Conservation (phyloP, 2,329 filamentous ascomycete species). For the Septoria petroselini region DNA sequence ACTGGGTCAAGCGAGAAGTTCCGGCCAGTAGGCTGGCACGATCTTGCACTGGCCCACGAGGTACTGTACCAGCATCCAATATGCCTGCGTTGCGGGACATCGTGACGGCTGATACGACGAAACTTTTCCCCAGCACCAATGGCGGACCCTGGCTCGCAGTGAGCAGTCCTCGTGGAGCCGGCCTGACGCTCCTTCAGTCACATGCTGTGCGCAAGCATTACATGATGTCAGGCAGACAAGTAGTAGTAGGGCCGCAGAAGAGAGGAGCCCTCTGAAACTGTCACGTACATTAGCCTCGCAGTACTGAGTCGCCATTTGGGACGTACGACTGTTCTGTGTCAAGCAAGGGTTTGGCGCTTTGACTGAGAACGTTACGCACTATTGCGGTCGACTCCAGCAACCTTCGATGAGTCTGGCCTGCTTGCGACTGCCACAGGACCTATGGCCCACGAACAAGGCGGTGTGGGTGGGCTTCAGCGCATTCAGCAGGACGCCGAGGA, state of each 20-base stretch:
- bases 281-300: conserved; percentile 11
- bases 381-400: conserved; percentile 6
- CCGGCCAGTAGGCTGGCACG: not conserved
- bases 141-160: not conserved
- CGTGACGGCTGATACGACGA: no score
- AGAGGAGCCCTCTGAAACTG: not conserved
- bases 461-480: not conserved
- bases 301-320: conserved; percentile 1
- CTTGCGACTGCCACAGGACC: conserved; percentile 1
- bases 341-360: conserved; percentile 6
- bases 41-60: not conserved
- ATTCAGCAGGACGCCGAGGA: conserved; percentile 2
- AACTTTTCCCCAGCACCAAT: no score
- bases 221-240: conserved; percentile 7
- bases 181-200: not conserved
- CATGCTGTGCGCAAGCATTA: not conserved
- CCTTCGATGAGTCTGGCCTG: not conserved
- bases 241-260: not conserved
- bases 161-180: conserved; percentile 1
- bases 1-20: not conserved
- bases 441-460: conserved; percentile 6
- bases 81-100: no score
- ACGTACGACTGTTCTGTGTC: not conserved
- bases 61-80: no score
- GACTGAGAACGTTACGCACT: conserved; percentile 5